Evolutionary conservation across 2,329 filamentous ascomycete species (phyloP).

Genomic region (Scedosporium minutisporum): DNA sequence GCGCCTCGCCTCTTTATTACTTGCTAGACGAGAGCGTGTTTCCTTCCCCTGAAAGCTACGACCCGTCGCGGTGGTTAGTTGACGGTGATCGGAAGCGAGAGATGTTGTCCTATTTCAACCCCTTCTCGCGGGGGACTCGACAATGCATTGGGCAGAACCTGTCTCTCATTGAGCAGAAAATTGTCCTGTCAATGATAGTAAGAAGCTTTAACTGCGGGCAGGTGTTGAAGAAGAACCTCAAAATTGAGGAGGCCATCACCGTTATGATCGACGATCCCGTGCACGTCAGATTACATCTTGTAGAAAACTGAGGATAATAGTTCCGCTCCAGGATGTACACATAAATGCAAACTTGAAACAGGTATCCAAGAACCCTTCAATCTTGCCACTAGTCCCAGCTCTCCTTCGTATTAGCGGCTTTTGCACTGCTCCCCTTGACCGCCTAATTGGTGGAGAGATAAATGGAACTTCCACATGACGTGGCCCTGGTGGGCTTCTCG

Average conservation of each 20-base stretch:
- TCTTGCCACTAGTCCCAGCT: no score
- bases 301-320: no score
- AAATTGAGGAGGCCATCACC: neutral
- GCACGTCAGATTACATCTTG: neutral
- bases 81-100: neutral
- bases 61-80: conserved; percentile 4
- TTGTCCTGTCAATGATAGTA: neutral
- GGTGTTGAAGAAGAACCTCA: neutral
- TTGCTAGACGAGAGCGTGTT: conserved; percentile 5
- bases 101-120: conserved; percentile 6
- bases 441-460: no score
- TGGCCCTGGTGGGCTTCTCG: no score
- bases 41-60: neutral
- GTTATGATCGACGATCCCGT: neutral
- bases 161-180: neutral
- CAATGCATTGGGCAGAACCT: conserved; percentile 9
- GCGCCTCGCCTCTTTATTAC: conserved; percentile 5
- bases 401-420: no score
- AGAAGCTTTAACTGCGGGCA: neutral
- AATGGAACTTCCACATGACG: no score
- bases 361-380: no score
- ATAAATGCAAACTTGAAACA: no score
- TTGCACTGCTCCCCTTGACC: no score
- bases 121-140: conserved; percentile 6
- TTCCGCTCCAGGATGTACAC: no score